Evolutionary conservation across 2,329 filamentous ascomycete species (phyloP), one percentile per base, ranked within the genome.

Genomic region (Aspergillus sp.): DNA sequence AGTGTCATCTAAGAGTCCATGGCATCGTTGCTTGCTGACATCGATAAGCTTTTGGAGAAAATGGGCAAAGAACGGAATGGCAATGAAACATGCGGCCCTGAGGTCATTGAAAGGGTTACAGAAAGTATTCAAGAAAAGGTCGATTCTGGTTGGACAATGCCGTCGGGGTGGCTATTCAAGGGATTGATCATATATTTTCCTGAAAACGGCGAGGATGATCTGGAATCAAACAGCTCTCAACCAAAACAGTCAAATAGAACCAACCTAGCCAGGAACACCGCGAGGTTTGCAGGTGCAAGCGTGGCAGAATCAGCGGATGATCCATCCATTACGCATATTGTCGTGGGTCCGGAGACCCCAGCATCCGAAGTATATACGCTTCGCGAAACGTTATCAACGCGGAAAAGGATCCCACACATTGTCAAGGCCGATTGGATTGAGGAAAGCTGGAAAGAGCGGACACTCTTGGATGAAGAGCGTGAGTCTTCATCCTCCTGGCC

Each of bases 361-460:
- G 64, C 73, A 7, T 74, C 85, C 17, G 82, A 83, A 33, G 56
- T 75, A 9, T 70, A 61, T 7, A 66, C 59, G 20, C 63, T 78
- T 27, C 67, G 77, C 34, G 61, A 65, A 22, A 61, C 60, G 1
- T 50, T 77, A 34, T 63, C 71, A 20, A 61, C 65, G 20, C 72
- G 81, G 52, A 72, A 69, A 6, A 76, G 69, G 47, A 74, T 92
- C 37, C 90, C 93, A 0, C 80, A 90, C 62, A 75, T 93, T 6
- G 89, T 97, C 2, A 83, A 77, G 0, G 72, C 81, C 9, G 78
- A 79, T 13, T 99, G 95, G 95, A 75, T 97, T 0, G 82, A 87
- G 51, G 86, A 89, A 52, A 90, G 90, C 67, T 96, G 93, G 91
- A 80, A 79, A 58, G 90, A 93, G 71, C 82, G 80, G 62, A 96